Base-by-base conservation (phyloP, 2,329 filamentous ascomycete species). In the Xylariaceae sp. region DNA sequence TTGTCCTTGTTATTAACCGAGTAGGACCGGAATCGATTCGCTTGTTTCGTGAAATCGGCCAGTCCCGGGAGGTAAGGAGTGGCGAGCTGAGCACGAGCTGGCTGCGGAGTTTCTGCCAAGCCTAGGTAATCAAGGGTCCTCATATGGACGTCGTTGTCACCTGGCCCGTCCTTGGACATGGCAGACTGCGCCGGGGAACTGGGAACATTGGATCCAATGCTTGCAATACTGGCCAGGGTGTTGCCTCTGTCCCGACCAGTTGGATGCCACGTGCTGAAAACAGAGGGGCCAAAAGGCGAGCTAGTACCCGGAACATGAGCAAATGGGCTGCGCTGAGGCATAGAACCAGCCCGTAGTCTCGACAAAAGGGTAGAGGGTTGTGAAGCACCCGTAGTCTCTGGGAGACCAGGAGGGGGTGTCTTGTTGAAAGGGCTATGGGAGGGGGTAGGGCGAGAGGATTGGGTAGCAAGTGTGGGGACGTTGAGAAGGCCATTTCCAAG, bases 1-100 rank as follows among this genome's bases (percentile, higher is more conserved):
- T 94, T 95, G 73, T 97, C 93, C 75, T 96, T 97, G 58, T 96
- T 95, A 74, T 99, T 99, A 65, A 99, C 94, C 0, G 94, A 99
- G 74, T 97, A 97, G 1, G 94, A 99, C 51, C 94, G 87, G 80
- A 97, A 96, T 55, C 94, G 86, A 73, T 89, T 97, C 50, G 88
- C 82, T 67, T 89, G 89, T 71, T 85, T 89, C 64, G 87, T 88
- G 65, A 90, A 83, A 71, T 90, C 88, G 62, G 87, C 86, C 61
- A 93, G 78, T 69, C 89, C 89, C 50, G 88, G 87, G 39, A 93
- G 80, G 65, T 91, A 88, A 2, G 89, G 87, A 7, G 89, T 87
- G 48, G 86, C 86, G 63, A 95, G 78, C 63, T 87, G 88, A 53
- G 89, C 88, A 63, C 87, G 84, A 61, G 85, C 80, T 56, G 90